These are phyloP conservation scores for Setomelanomma holmii DNA, from an alignment of 2,329 filamentous ascomycete species.

Conservation along the genomic window DNA sequence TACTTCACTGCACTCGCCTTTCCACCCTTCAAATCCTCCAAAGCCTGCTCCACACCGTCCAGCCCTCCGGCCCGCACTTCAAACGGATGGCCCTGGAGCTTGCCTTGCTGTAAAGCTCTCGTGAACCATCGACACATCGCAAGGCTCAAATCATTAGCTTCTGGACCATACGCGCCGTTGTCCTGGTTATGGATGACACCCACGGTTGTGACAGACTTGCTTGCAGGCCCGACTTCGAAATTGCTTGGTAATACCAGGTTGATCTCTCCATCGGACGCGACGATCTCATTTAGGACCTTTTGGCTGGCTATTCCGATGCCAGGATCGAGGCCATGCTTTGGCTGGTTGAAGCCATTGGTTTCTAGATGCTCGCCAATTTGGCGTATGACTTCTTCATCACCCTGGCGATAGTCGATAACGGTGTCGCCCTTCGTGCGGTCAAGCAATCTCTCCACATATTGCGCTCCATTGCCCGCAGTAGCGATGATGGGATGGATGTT, in stretches of 20 bases:
- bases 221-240: not conserved
- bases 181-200: not conserved
- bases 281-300: not conserved
- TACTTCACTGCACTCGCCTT: conserved; percentile 68
- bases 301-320: not conserved
- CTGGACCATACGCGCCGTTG: conserved; percentile 8
- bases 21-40: conserved; percentile 63
- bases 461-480: conserved; percentile 40
- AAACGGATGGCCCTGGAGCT: conserved; percentile 55
- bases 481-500: conserved; percentile 49
- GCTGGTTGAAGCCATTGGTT: not conserved
- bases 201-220: not conserved
- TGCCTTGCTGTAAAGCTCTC: conserved; percentile 54
- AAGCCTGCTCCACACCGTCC: conserved; percentile 56
- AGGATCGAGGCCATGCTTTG: not conserved
- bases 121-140: conserved; percentile 42
- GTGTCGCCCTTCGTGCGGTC: conserved; percentile 43
- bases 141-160: not conserved
- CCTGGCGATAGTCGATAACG: conserved; percentile 60
- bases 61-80: conserved; percentile 61
- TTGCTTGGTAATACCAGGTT: not conserved
- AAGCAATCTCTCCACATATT: conserved; percentile 41
- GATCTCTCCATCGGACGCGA: not conserved
- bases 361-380: not conserved
- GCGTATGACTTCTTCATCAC: conserved; percentile 48